A percentile compares a stretch with the other conserved stretches of the same genome.
Evolutionary conservation across 1,284 basidiomycete species (phyloP).

Genomic region (Melampsora americana): DNA sequence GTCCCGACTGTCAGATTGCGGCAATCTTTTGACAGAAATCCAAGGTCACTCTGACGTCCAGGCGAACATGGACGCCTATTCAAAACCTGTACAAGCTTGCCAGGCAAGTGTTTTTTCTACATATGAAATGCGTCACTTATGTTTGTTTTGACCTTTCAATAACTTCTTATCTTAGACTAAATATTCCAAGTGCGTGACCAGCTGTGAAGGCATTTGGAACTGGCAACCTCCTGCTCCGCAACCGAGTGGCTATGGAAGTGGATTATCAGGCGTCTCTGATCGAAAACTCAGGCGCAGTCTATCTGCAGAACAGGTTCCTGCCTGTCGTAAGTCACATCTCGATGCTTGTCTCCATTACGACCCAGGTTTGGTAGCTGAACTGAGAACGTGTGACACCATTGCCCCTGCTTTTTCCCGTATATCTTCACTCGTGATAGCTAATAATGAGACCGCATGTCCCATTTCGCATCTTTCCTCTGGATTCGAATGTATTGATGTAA

Average conservation of each 20-base stretch:
- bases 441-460: conserved; percentile 31
- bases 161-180: neutral
- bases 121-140: neutral
- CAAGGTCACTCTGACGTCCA: conserved; percentile 24
- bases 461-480: conserved; percentile 31
- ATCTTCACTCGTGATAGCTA: conserved; percentile 1
- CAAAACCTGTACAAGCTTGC: conserved; percentile 6
- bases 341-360: too few species aligned
- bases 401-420: neutral
- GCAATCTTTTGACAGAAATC: conserved; percentile 8
- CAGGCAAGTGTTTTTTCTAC: neutral
- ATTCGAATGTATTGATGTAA: conserved; percentile 41
- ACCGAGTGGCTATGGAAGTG: too few species aligned
- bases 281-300: conserved; percentile 1
- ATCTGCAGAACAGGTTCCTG: neutral
- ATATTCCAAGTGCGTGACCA: conserved; percentile 19
- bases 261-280: too few species aligned
- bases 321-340: neutral
- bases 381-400: too few species aligned
- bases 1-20: conserved; percentile 19
- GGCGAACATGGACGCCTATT: neutral
- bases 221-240: conserved; percentile 25
- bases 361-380: too few species aligned
- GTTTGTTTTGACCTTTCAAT: neutral
- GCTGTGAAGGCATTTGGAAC: conserved; percentile 22